Evolutionary conservation across 2,329 filamentous ascomycete genomes (phyloP).

Genomic region (Aspergillus cejpii): DNA sequence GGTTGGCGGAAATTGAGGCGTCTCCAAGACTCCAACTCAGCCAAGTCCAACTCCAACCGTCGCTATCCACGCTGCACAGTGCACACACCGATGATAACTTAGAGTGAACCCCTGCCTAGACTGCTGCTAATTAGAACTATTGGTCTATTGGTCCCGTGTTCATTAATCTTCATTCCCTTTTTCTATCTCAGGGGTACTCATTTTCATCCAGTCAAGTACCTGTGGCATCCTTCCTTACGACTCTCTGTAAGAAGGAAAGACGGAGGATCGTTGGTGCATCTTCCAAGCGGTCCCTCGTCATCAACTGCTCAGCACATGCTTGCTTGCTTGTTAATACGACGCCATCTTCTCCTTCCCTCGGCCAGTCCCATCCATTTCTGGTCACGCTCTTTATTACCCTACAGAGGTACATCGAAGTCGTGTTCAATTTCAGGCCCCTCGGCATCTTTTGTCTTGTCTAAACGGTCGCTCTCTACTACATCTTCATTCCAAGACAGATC

Average conservation of each 20-base stretch:
- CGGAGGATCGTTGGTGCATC: too few species aligned
- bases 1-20: not conserved
- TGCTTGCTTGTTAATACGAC: slow-evolving; percentile 24
- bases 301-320: slow-evolving; percentile 30
- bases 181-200: too few species aligned
- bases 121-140: not conserved
- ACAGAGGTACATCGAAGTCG: slow-evolving; percentile 19
- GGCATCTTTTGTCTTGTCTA: slow-evolving; percentile 19
- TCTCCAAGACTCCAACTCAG: not conserved
- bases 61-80: not conserved
- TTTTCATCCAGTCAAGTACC: too few species aligned
- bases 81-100: not conserved
- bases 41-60: too few species aligned
- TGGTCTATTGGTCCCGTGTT: too few species aligned
- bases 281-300: not conserved
- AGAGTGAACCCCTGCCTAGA: too few species aligned
- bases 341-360: slow-evolving; percentile 30
- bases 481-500: slow-evolving; percentile 16
- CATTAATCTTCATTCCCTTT: too few species aligned
- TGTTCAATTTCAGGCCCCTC: slow-evolving; percentile 17
- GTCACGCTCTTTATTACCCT: slow-evolving; percentile 12
- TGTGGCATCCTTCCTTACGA: too few species aligned
- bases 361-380: slow-evolving; percentile 20
- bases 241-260: too few species aligned
- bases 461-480: slow-evolving; percentile 25